Evolutionary conservation across 305 asterid genomes (phyloP).

Genomic region (Fraxinus platypoda): DNA sequence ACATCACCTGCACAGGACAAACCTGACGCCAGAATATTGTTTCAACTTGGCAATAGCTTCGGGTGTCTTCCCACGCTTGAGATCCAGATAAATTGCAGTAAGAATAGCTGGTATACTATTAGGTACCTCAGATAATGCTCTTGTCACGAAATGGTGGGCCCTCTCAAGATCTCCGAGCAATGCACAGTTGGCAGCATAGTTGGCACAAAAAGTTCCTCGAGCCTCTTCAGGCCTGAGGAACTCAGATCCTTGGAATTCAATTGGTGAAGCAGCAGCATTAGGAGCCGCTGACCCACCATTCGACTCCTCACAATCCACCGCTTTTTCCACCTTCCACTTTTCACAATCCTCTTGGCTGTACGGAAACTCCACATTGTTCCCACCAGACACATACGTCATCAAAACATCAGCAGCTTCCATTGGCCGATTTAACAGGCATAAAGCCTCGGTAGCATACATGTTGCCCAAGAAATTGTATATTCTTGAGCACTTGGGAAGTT

Average conservation of each 20-base stretch:
- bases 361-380: constrained; percentile 30
- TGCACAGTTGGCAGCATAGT: constrained; percentile 39
- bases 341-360: constrained; percentile 45
- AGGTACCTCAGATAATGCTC: constrained; percentile 30
- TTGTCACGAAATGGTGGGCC: constrained; percentile 29
- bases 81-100: constrained; percentile 46
- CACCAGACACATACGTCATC: constrained; percentile 30
- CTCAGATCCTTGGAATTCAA: constrained; percentile 32
- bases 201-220: constrained; percentile 36
- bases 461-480: constrained; percentile 38
- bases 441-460: constrained; percentile 48
- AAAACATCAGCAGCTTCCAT: constrained; percentile 49
- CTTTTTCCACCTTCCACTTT: constrained; percentile 39
- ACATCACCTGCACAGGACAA: constrained; percentile 30
- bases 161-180: constrained; percentile 39
- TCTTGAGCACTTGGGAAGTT: constrained; percentile 33
- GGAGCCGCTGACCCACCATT: constrained; percentile 23
- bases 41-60: constrained; percentile 45
- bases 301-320: constrained; percentile 37
- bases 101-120: constrained; percentile 35
- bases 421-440: constrained; percentile 43
- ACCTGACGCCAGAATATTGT: constrained; percentile 31
- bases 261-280: constrained; percentile 20
- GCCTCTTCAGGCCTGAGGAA: constrained; percentile 56
- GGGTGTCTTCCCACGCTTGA: constrained; percentile 34